Evolutionary conservation across 1,284 basidiomycete genomes (phyloP).

Genomic region (Moesziomyces parantarcticus): DNA sequence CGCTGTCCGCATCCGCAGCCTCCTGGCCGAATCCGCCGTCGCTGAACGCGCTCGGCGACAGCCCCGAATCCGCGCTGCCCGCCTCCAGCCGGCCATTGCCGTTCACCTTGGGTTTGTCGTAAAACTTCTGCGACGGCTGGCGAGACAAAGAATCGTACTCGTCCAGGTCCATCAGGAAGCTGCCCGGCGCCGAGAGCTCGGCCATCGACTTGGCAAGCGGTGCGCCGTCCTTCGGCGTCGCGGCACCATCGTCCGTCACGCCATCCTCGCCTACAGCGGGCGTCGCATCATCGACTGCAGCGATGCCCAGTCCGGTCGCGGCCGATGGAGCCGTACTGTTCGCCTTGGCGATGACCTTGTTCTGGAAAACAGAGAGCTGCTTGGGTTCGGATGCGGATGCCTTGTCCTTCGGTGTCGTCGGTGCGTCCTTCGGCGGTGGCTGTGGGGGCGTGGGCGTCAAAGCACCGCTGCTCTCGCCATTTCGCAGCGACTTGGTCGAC

Average conservation of each 20-base stretch:
- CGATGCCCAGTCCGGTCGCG: conserved; percentile 29
- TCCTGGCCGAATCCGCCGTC: conserved; percentile 25
- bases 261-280: conserved; percentile 1
- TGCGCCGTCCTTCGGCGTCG: not conserved
- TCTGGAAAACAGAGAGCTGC: conserved; percentile 17
- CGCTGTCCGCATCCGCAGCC: conserved; percentile 38
- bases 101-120: not conserved
- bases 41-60: conserved; percentile 29
- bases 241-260: conserved; percentile 2
- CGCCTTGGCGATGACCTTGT: conserved; percentile 19
- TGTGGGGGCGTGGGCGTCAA: conserved; percentile 8
- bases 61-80: conserved; percentile 5
- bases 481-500: conserved; percentile 29
- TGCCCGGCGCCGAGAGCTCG: conserved; percentile 25
- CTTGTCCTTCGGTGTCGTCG: not conserved
- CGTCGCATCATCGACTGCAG: conserved; percentile 9
- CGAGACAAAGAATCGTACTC: conserved; percentile 46
- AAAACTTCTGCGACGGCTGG: conserved; percentile 14
- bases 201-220: conserved; percentile 6
- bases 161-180: conserved; percentile 51
- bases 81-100: not conserved
- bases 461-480: conserved; percentile 12
- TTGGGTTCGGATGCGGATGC: not conserved
- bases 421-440: not conserved
- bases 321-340: conserved; percentile 4